Evolutionary conservation across 164 flowering plant species (phyloP).

Genomic region (Sedum album): DNA sequence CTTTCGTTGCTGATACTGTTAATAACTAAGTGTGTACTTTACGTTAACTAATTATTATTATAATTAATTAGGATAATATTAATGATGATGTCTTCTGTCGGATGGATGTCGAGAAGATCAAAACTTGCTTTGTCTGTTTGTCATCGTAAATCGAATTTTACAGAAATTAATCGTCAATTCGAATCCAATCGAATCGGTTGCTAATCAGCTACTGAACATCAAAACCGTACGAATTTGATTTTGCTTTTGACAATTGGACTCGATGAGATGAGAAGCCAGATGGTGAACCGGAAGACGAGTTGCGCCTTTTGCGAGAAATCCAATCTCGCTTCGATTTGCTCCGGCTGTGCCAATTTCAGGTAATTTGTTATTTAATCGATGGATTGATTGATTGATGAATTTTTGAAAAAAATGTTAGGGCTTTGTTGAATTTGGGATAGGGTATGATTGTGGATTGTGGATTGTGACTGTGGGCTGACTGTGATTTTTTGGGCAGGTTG

Average conservation of each 20-base stretch:
- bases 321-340: constrained; percentile 63
- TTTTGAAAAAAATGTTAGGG: background rate
- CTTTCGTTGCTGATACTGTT: no score
- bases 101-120: no score
- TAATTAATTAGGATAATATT: no score
- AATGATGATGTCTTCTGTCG: no score
- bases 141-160: background rate
- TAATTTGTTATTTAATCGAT: constrained; percentile 10
- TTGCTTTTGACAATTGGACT: background rate
- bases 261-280: constrained; percentile 10
- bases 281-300: constrained; percentile 33
- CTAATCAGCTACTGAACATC: background rate
- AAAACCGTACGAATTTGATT: background rate
- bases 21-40: no score
- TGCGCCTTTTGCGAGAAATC: constrained; percentile 63
- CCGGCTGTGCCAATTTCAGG: constrained; percentile 70
- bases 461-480: background rate
- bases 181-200: background rate
- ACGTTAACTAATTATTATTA: no score
- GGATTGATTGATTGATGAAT: background rate
- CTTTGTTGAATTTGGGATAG: background rate
- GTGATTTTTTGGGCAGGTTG: constrained; percentile 38
- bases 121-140: background rate
- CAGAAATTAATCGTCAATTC: background rate
- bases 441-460: background rate